These are phyloP conservation scores for Colletotrichum somersetense DNA, from an alignment of 2,329 filamentous ascomycete species.

Conservation along the genomic window DNA sequence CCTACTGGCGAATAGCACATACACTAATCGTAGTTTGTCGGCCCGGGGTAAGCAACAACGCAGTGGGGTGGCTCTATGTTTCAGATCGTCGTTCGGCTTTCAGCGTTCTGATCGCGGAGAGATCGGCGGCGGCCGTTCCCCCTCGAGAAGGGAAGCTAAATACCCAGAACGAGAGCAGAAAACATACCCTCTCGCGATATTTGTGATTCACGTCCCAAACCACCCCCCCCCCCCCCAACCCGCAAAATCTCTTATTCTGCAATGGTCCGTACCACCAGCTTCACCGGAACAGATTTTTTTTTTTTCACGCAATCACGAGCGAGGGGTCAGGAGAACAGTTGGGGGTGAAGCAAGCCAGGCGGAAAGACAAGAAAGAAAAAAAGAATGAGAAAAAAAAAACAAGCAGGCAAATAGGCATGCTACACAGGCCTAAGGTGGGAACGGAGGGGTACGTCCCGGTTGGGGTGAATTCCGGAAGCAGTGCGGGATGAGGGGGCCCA, in stretches of 20 bases:
- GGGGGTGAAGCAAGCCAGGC: conserved; percentile 3
- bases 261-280: not conserved
- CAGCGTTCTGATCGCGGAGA: not conserved
- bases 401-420: not conserved
- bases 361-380: not conserved
- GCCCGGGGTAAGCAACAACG: not conserved
- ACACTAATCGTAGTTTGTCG: not conserved
- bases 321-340: not conserved
- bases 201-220: not conserved
- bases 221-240: too few species aligned
- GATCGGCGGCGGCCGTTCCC: conserved; percentile 5
- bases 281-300: not conserved
- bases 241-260: not conserved
- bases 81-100: not conserved
- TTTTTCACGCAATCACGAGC: not conserved
- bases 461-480: not conserved
- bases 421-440: not conserved
- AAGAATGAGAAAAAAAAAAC: too few species aligned
- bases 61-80: not conserved
- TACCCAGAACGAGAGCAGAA: not conserved
- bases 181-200: not conserved
- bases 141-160: not conserved
- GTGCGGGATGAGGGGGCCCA: not conserved
- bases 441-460: conserved; percentile 27
- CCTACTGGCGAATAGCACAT: not conserved